Conservation (phyloP, 2,329 filamentous ascomycete genomes). For the Mollisiaceae sp. region DNA sequence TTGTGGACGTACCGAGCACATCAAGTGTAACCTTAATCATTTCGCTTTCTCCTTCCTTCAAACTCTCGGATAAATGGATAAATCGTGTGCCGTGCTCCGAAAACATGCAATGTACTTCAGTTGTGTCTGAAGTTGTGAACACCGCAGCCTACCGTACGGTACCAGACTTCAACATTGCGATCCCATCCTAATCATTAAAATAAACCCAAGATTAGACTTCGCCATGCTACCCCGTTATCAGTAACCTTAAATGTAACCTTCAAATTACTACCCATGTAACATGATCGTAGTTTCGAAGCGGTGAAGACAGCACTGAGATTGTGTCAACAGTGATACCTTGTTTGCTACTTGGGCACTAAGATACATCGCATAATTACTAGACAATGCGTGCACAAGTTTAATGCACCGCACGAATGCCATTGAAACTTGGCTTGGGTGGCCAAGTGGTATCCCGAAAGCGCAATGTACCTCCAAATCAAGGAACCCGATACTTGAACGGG, state of each 20-base stretch:
- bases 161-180: not conserved
- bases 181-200: not conserved
- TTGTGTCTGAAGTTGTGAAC: conserved; percentile 2
- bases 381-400: not conserved
- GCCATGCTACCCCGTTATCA: not conserved
- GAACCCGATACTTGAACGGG: not conserved
- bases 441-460: not conserved
- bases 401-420: conserved; percentile 1
- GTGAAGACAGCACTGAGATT: too few species aligned
- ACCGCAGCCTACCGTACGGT: not conserved
- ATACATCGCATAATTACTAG: not conserved
- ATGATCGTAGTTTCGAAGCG: not conserved
- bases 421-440: not conserved
- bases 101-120: conserved; percentile 10
- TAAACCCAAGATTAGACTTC: not conserved
- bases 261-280: not conserved
- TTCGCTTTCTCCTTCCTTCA: not conserved
- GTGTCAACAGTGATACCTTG: not conserved
- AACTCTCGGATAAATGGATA: conserved; percentile 8
- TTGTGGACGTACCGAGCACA: not conserved
- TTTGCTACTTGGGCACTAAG: not conserved
- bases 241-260: conserved; percentile 7
- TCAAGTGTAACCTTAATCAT: not conserved
- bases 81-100: conserved; percentile 3
- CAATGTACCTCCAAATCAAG: not conserved